Base-by-base conservation (phyloP, 495 filamentous ascomycete species). In the Neurospora sp. region DNA sequence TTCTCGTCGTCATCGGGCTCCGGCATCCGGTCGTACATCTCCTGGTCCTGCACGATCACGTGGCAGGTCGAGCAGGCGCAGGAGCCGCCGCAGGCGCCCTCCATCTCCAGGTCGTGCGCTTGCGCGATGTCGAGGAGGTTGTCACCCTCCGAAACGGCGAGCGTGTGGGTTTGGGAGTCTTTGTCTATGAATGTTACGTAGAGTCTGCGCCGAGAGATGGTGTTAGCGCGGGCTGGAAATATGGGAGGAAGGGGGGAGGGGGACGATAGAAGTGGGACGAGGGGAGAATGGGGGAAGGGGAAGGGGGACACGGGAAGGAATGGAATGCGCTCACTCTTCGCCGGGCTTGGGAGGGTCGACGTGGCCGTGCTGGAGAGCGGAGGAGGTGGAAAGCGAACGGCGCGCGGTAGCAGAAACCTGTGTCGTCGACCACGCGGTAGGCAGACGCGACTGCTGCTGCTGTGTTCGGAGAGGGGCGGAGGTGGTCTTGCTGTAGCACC, bases 11-110 rank as follows among this genome's bases (percentile, higher is more conserved):
- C 96, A 49, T 92, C 91, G 18, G 96, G 93, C 83, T 98, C 96
- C 66, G 91, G 88, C 85, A 98, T 95, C 84, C 90, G 91, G 76
- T 98, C 96, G 80, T 93, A 98, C 86, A 92, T 88, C 18, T 90
- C 91, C 5, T 93, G 88, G 78, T 93, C 90, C 73, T 91, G 86
- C 54, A 99, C 93, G 71, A 99, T 97, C 70, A 98, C 91, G 84
- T 99, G 96, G 85, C 96, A 99, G 2, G 96, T 99, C 74, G 93
- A 97, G 81, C 96, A 99, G 75, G 96, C 96, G 77, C 96, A 98
- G 7, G 93, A 96, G 20, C 96, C 96, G 41, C 95, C 96, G 78
- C 96, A 99, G 10, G 96, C 96, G 69, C 95, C 96, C 86, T 99
- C 96, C 95, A 99, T 98, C 82, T 99, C 96, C 12, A 99, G 82